Evolutionary conservation across 805 yeast genomes (phyloP).

Genomic region (Candida lessepsii): DNA sequence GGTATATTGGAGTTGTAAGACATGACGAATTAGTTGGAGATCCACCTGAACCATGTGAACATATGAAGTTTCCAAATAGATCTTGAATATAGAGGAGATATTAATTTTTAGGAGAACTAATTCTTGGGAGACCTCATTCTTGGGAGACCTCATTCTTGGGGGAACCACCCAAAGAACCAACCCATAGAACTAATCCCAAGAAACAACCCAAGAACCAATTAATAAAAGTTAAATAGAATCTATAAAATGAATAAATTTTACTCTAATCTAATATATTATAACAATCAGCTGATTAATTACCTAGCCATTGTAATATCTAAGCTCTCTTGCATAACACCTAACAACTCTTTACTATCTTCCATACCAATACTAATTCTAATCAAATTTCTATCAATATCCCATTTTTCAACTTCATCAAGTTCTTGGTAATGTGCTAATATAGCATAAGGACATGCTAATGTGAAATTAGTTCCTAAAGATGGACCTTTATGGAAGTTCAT

Average conservation of each 20-base stretch:
- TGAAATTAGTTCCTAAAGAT: conserved; percentile 84
- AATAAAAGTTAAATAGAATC: too few species aligned
- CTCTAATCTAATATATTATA: too few species aligned
- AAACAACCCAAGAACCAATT: too few species aligned
- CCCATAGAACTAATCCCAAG: too few species aligned
- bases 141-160: too few species aligned
- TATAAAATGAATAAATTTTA: too few species aligned
- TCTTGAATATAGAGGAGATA: too few species aligned
- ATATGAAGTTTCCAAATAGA: conserved; percentile 28
- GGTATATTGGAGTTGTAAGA: conserved; percentile 59
- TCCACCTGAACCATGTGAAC: conserved; percentile 51
- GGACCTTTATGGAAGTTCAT: conserved; percentile 81
- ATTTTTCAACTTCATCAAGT: conserved; percentile 71
- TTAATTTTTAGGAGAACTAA: too few species aligned
- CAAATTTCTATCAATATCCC: conserved; percentile 79
- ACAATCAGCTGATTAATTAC: too few species aligned
- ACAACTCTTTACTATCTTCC: conserved; percentile 64
- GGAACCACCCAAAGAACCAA: too few species aligned
- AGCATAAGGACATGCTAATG: conserved; percentile 87
- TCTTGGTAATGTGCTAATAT: conserved; percentile 83
- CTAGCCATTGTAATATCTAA: conserved; percentile 26
- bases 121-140: too few species aligned
- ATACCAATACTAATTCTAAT: conserved; percentile 84
- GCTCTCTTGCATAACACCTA: conserved; percentile 50
- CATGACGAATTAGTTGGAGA: conserved; percentile 46